Conservation (phyloP, 2,329 filamentous ascomycete species). For the Samsoniella hepiali region DNA sequence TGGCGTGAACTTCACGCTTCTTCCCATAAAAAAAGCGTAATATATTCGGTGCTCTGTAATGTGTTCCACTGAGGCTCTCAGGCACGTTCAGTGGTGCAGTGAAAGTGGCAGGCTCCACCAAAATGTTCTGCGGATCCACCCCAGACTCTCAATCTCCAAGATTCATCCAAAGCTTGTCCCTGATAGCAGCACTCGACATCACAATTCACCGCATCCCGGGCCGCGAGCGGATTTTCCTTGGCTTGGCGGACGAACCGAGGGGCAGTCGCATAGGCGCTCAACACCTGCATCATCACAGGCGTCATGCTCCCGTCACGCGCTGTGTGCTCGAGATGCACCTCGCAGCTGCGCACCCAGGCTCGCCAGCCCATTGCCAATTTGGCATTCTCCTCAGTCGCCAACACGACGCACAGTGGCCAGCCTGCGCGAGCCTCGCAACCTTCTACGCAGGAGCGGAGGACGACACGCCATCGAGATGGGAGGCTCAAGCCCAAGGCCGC, state of each 20-base stretch:
- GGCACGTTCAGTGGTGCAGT: not conserved
- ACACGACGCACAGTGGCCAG: not conserved
- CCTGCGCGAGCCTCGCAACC: not conserved
- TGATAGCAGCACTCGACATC: not conserved
- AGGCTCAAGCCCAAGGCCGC: not conserved
- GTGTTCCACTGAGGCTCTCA: too few relatives aligned
- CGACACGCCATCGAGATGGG: not conserved
- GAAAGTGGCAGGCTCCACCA: not conserved
- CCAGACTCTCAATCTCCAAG: conserved; percentile 9
- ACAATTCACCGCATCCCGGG: not conserved
- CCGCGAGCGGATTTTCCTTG: not conserved
- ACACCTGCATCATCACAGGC: conserved; percentile 10
- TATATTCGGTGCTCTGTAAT: too few relatives aligned
- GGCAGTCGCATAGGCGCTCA: not conserved
- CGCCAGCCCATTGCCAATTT: conserved; percentile 15
- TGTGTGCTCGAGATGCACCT: conserved; percentile 35
- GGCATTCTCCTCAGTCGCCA: conserved; percentile 12
- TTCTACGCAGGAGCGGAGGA: not conserved
- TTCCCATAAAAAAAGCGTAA: too few relatives aligned
- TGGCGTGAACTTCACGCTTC: not conserved
- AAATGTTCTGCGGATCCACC: conserved; percentile 5
- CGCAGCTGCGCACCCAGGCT: conserved; percentile 25
- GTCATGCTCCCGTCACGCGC: conserved; percentile 35
- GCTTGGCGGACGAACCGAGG: not conserved
- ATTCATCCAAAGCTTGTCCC: conserved; percentile 6